A percentile compares a stretch with the other conserved stretches of the same genome.
Evolutionary conservation across 2,329 filamentous ascomycete species (phyloP).

Genomic region (Didymellaceae sp.): DNA sequence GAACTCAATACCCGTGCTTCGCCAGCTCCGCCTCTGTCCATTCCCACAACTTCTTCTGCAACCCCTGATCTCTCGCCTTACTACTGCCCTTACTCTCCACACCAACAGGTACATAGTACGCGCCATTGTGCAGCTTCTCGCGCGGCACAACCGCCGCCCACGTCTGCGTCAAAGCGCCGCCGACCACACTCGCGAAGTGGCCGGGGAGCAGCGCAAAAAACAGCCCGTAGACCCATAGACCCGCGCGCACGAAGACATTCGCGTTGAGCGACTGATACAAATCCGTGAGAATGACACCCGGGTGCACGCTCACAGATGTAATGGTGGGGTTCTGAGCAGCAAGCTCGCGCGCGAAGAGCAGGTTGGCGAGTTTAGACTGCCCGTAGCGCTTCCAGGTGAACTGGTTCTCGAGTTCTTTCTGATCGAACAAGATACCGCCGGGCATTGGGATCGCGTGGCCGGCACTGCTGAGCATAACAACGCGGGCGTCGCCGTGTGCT

Average conservation of each 20-base stretch:
- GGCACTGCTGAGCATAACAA: slow-evolving; percentile 51
- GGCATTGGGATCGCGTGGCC: slow-evolving; percentile 31
- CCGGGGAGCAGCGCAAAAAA: slow-evolving; percentile 37
- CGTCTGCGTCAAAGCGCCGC: slow-evolving; percentile 52
- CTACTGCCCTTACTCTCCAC: slow-evolving; percentile 30
- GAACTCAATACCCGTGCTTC: slow-evolving; percentile 42
- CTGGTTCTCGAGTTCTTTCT: slow-evolving; percentile 38
- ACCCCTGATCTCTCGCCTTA: slow-evolving; percentile 35
- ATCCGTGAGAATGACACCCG: slow-evolving; percentile 57
- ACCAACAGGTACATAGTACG: slow-evolving; percentile 51
- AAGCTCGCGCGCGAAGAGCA: slow-evolving; percentile 55
- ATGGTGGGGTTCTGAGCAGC: slow-evolving; percentile 54
- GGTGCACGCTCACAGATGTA: slow-evolving; percentile 55
- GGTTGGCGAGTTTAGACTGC: slow-evolving; percentile 58
- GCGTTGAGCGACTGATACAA: slow-evolving; percentile 41
- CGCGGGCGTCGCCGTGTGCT: slow-evolving; percentile 52
- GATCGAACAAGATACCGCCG: slow-evolving; percentile 47
- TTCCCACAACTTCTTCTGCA: slow-evolving; percentile 49
- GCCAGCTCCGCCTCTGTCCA: slow-evolving; percentile 46
- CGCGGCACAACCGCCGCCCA: slow-evolving; percentile 50
- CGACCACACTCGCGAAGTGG: slow-evolving; percentile 35
- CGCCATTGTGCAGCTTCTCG: slow-evolving; percentile 49
- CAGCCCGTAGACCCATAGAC: slow-evolving; percentile 34
- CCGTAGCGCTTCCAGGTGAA: slow-evolving; percentile 53
- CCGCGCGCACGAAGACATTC: slow-evolving; percentile 34